phyloP scores from a whole-genome alignment of 1,284 basidiomycete genomes.

The Pseudozyma hubeiensis region DNA sequence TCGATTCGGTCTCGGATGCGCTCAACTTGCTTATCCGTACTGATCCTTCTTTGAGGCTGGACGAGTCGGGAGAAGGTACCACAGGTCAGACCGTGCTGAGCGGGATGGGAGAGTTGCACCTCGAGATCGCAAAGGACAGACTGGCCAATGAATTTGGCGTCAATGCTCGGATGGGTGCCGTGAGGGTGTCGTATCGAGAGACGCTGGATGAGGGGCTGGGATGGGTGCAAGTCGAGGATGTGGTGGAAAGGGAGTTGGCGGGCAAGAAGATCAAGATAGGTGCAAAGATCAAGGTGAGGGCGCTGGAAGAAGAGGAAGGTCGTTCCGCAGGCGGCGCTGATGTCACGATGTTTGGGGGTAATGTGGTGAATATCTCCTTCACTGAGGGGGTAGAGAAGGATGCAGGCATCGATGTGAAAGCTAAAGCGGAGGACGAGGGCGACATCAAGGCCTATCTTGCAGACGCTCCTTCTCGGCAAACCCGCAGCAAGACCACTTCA shows the following conservation, averaged over 20 bases:
- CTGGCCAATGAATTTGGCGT: constrained; percentile 83
- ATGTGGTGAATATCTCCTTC: constrained; percentile 49
- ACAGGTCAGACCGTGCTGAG: constrained; percentile 86
- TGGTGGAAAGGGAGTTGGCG: constrained; percentile 58
- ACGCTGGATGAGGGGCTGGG: constrained; percentile 71
- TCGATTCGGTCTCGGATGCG: constrained; percentile 80
- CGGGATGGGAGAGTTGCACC: constrained; percentile 84
- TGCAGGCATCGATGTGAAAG: neutral
- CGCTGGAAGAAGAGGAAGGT: constrained; percentile 38
- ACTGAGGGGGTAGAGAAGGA: neutral
- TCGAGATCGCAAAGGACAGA: constrained; percentile 85
- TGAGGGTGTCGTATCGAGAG: constrained; percentile 84
- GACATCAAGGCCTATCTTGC: constrained; percentile 30
- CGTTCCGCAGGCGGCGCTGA: constrained; percentile 7
- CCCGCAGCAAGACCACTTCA: neutral
- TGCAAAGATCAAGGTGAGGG: constrained; percentile 34
- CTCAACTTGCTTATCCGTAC: constrained; percentile 81
- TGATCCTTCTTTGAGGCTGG: constrained; percentile 82
- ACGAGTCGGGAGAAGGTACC: constrained; percentile 44
- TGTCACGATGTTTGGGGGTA: constrained; percentile 47
- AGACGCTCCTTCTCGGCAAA: constrained; percentile 5
- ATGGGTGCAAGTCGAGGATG: constrained; percentile 29
- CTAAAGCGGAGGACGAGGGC: constrained; percentile 12
- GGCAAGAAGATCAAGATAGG: constrained; percentile 59
- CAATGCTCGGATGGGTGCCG: constrained; percentile 80